Evolutionary conservation across 768 basidiomycete genomes (phyloP).

Genomic region (Pleurotus giganteus): DNA sequence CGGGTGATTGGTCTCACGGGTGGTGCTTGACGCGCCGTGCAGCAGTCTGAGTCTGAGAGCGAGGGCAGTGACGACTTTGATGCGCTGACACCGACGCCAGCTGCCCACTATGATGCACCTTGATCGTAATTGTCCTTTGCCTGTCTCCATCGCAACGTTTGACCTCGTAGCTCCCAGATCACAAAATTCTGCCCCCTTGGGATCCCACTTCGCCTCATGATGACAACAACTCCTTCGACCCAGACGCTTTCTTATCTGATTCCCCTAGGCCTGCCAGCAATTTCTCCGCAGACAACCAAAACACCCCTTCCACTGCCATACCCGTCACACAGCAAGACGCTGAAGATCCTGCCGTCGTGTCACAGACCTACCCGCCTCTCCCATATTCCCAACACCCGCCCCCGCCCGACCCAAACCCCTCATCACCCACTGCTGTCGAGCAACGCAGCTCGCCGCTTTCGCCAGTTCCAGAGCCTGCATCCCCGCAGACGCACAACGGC

Average conservation of each 20-base stretch:
- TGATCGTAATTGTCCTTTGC: constrained; percentile 45
- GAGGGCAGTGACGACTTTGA: background rate
- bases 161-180: constrained; percentile 31
- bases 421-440: constrained; percentile 20
- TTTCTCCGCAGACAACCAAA: constrained; percentile 11
- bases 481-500: constrained; percentile 25
- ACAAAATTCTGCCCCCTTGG: constrained; percentile 31
- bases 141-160: constrained; percentile 39
- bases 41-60: background rate
- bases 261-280: constrained; percentile 13
- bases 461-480: constrained; percentile 47
- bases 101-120: constrained; percentile 44
- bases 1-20: constrained; percentile 5
- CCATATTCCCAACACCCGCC: constrained; percentile 21
- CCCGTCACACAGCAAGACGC: constrained; percentile 22
- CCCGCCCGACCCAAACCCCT: constrained; percentile 23
- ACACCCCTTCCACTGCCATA: constrained; percentile 5
- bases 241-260: constrained; percentile 16
- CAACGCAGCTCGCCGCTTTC: constrained; percentile 59
- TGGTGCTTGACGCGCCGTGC: background rate
- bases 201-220: constrained; percentile 22
- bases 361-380: constrained; percentile 16
- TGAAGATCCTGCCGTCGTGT: constrained; percentile 15
- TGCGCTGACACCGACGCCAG: background rate
- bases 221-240: constrained; percentile 21